Evolutionary conservation across 495 filamentous ascomycete genomes (phyloP).

Genomic region (Letharia lupina): DNA sequence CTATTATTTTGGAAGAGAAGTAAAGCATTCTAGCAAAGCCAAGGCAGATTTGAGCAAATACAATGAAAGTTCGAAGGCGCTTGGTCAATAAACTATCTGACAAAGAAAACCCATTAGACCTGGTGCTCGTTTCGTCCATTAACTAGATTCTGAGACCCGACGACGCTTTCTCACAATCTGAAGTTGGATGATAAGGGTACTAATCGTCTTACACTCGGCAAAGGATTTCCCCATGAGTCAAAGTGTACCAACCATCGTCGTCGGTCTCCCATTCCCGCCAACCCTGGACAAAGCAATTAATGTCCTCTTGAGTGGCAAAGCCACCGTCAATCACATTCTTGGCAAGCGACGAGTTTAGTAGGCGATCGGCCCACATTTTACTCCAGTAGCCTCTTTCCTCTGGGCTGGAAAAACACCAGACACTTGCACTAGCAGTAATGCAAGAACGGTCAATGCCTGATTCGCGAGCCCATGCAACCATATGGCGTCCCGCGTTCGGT

Average conservation of each 20-base stretch:
- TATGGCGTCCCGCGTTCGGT: slow-evolving; percentile 41
- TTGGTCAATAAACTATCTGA: not conserved
- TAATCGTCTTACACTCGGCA: slow-evolving; percentile 28
- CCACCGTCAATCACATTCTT: slow-evolving; percentile 33
- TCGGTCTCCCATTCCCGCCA: slow-evolving; percentile 40
- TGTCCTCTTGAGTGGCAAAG: slow-evolving; percentile 35
- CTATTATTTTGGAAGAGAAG: too few relatives aligned
- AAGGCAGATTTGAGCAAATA: too few relatives aligned
- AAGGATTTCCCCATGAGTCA: slow-evolving; percentile 48
- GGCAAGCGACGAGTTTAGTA: slow-evolving; percentile 34
- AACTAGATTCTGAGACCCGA: not conserved
- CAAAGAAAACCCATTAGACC: not conserved
- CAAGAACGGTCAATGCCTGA: slow-evolving; percentile 37
- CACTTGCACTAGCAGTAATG: slow-evolving; percentile 33
- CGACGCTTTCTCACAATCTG: not conserved
- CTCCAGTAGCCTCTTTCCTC: slow-evolving; percentile 43
- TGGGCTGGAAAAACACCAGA: slow-evolving; percentile 39
- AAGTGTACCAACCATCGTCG: slow-evolving; percentile 43
- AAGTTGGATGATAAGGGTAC: not conserved
- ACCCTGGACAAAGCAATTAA: slow-evolving; percentile 34
- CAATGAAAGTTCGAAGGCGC: too few relatives aligned
- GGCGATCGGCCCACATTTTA: slow-evolving; percentile 38
- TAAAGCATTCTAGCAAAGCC: too few relatives aligned
- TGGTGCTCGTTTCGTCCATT: not conserved
- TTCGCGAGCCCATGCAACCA: slow-evolving; percentile 43